phyloP scores from a whole-genome alignment of 257 asterid genomes.

The Solanum tarijense region DNA sequence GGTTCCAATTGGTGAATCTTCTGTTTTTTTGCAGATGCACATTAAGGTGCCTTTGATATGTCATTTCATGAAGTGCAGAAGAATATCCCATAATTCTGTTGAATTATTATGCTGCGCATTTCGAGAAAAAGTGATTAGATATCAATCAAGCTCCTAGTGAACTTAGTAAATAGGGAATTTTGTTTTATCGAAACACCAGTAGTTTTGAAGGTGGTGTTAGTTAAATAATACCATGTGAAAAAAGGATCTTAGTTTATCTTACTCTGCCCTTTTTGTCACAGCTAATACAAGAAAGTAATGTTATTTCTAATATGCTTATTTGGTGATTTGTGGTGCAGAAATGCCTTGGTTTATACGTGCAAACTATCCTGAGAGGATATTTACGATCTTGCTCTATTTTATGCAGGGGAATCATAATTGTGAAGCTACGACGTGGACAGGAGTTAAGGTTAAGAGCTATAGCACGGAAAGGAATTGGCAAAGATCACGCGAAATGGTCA shows the following conservation, averaged over 20 bases:
- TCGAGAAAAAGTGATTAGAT: background rate
- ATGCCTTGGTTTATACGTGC: background rate
- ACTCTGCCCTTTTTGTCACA: background rate
- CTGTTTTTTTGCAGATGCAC: background rate
- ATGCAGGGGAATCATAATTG: slow-evolving; percentile 86
- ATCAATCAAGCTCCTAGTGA: background rate
- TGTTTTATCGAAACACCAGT: background rate
- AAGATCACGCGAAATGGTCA: slow-evolving; percentile 99
- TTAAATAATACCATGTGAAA: background rate
- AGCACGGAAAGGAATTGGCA: slow-evolving; percentile 97
- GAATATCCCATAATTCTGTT: background rate
- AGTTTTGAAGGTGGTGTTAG: background rate
- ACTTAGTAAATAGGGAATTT: background rate
- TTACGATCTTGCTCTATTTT: background rate
- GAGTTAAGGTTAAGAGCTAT: slow-evolving; percentile 88
- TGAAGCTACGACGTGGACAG: slow-evolving; percentile 96
- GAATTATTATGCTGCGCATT: background rate
- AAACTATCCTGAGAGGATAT: background rate
- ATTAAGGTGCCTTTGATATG: background rate
- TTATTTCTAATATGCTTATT: background rate
- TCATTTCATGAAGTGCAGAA: background rate
- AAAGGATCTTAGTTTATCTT: background rate
- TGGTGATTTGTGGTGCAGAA: background rate
- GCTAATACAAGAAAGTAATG: background rate
- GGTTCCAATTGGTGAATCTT: background rate